Evolutionary conservation across 2,329 filamentous ascomycete genomes (phyloP).

Genomic region (Ascocoryne sarcoides): DNA sequence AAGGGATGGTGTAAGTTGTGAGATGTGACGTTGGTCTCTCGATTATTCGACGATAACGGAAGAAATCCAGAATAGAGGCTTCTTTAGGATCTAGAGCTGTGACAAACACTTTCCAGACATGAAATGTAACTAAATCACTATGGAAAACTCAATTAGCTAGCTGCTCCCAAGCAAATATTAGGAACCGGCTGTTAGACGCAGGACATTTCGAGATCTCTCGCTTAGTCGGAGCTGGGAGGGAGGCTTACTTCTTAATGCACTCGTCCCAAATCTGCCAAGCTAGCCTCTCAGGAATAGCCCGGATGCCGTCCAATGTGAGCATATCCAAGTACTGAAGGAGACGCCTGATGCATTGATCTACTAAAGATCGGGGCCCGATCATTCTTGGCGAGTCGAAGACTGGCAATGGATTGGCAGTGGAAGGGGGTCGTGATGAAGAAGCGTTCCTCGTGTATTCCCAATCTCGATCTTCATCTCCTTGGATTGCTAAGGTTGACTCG

Average conservation of each 20-base stretch:
- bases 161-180: no score
- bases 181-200: no score
- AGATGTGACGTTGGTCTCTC: constrained; percentile 16
- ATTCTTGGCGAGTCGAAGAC: not conserved
- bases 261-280: no score
- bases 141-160: no score
- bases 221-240: no score
- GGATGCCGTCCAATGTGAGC: no score
- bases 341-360: no score
- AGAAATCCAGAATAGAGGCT: constrained; percentile 11
- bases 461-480: constrained; percentile 10
- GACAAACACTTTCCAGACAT: constrained; percentile 25
- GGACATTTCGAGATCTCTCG: no score
- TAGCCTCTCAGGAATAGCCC: no score
- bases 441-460: constrained; percentile 14
- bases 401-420: not conserved
- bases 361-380: no score
- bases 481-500: constrained; percentile 17
- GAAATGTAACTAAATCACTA: constrained; percentile 18
- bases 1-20: constrained; percentile 18
- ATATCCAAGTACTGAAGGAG: no score
- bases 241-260: no score
- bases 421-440: not conserved
- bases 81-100: constrained; percentile 16
- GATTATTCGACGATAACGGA: constrained; percentile 22